A percentile compares a stretch with the other conserved stretches of the same genome.
Conservation (phyloP, 768 basidiomycete genomes). For the Tylopilus felleus region DNA sequence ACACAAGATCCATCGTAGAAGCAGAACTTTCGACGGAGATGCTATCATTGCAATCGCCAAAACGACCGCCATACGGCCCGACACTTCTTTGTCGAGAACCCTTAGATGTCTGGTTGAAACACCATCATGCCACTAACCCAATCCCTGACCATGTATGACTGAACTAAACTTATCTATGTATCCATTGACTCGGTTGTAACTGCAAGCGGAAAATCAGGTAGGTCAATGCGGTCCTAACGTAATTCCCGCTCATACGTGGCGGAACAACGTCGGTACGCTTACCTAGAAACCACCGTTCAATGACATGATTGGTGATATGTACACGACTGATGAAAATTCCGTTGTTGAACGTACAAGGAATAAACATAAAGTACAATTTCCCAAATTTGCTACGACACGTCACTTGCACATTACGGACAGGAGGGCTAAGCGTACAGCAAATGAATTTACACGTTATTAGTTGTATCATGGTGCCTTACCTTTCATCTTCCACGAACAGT, state of each 20-base stretch:
- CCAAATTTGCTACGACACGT: background rate
- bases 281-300: no score
- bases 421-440: background rate
- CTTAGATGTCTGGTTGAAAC: no score
- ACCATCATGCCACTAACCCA: background rate
- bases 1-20: background rate
- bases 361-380: no score
- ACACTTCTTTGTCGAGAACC: background rate
- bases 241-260: background rate
- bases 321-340: background rate
- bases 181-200: background rate
- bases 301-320: background rate
- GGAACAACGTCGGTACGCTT: background rate
- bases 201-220: background rate
- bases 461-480: background rate
- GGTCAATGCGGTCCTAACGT: background rate
- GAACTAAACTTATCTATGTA: background rate
- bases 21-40: constrained; percentile 4
- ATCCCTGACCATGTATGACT: background rate
- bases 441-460: background rate
- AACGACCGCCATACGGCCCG: background rate
- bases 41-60: background rate
- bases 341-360: no score
- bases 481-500: background rate
- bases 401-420: background rate